Conservation (phyloP, 257 asterid genomes). For the Jasminum sambac region DNA sequence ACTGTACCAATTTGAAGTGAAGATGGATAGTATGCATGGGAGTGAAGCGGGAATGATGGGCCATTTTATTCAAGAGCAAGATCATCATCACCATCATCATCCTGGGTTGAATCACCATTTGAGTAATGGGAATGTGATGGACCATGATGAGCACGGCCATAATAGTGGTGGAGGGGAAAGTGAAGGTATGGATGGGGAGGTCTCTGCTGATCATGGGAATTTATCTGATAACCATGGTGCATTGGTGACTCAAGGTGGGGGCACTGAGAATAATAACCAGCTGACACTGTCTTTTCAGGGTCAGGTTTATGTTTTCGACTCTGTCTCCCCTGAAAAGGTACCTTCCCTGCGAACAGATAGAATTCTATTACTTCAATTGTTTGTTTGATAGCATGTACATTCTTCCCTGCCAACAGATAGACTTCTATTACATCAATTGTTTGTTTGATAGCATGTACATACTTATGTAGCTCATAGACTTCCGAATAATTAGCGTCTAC, state of each 20-base stretch:
- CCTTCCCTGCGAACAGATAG: background rate
- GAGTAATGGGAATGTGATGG: conserved; percentile 42
- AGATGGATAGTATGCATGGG: conserved; percentile 51
- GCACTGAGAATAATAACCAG: conserved; percentile 50
- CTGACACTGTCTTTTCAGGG: conserved; percentile 73
- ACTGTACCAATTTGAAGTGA: conserved; percentile 20
- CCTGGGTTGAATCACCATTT: conserved; percentile 49
- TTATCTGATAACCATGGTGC: conserved; percentile 43
- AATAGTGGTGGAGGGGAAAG: conserved; percentile 39
- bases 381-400: no score
- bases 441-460: no score
- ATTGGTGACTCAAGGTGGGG: conserved; percentile 37
- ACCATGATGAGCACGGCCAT: conserved; percentile 48
- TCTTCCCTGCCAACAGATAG: background rate
- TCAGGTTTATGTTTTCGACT: conserved; percentile 73
- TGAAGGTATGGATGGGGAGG: conserved; percentile 57
- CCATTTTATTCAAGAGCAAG: conserved; percentile 57
- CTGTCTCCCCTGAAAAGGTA: conserved; percentile 75
- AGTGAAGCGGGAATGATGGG: conserved; percentile 47
- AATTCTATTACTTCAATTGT: background rate
- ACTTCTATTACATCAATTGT: background rate
- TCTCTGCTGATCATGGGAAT: conserved; percentile 43
- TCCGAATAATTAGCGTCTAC: background rate
- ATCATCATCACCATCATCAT: conserved; percentile 34
- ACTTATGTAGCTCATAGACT: background rate